These are phyloP conservation scores for Eucalyptus lansdowneana DNA, from an alignment of 345 rosid species.

Conservation along the genomic window DNA sequence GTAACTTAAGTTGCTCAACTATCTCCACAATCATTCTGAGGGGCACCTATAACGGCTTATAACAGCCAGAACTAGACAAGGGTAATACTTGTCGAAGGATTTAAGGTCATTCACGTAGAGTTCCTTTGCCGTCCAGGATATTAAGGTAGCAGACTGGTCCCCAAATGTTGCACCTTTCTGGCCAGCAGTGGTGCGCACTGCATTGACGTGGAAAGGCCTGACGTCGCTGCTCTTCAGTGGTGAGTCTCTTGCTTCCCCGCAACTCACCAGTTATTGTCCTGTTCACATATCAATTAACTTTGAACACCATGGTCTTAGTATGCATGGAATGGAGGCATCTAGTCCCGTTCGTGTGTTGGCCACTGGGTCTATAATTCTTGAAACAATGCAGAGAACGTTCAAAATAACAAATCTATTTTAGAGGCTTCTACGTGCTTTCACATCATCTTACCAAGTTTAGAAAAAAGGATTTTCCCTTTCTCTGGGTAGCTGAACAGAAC, in stretches of 20 bases:
- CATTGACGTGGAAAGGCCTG: conserved; percentile 78
- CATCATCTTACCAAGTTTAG: background rate
- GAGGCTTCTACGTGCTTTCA: background rate
- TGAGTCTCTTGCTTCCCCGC: background rate
- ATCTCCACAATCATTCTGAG: background rate
- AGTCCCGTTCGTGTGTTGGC: background rate
- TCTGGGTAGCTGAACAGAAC: background rate
- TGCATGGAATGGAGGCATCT: background rate
- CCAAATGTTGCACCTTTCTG: conserved; percentile 76
- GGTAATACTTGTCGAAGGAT: background rate
- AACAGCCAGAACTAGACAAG: background rate
- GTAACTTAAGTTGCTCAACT: conserved; percentile 4
- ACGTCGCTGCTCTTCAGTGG: conserved; percentile 61
- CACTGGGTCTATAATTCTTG: background rate
- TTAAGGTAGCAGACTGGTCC: conserved; percentile 86
- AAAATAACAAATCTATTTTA: background rate
- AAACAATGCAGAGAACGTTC: background rate
- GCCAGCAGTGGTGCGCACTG: conserved; percentile 84
- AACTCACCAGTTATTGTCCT: background rate
- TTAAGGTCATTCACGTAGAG: background rate
- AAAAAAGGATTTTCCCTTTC: background rate
- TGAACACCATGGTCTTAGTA: background rate
- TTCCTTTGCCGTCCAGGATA: conserved; percentile 32
- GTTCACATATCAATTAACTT: background rate
- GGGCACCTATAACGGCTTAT: background rate